These are phyloP conservation scores for Neocucurbitaria cava DNA, from an alignment of 2,329 filamentous ascomycete species.

Conservation along the genomic window DNA sequence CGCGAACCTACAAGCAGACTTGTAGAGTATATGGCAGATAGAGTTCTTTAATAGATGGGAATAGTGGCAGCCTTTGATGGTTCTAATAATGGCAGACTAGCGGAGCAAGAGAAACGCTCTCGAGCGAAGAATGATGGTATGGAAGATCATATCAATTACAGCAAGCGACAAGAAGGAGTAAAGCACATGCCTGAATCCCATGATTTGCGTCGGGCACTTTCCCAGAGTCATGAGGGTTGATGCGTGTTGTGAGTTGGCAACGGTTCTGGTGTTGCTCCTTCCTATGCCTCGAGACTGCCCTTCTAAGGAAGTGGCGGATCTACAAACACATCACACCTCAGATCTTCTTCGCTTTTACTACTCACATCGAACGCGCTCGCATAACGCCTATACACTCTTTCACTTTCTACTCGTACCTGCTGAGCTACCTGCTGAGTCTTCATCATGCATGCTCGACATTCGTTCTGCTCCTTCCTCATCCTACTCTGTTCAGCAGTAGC, in stretches of 20 bases:
- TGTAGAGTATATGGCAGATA: too few relatives aligned
- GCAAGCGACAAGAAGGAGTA: not conserved
- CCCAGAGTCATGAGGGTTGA: not conserved
- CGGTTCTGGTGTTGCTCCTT: not conserved
- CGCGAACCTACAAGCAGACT: too few relatives aligned
- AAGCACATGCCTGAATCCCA: not conserved
- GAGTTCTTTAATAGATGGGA: too few relatives aligned
- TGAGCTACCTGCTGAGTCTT: too few relatives aligned
- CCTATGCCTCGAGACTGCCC: not conserved
- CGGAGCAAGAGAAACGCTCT: not conserved
- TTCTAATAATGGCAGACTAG: not conserved
- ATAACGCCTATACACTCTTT: not conserved
- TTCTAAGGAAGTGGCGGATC: not conserved
- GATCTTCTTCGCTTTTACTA: not conserved
- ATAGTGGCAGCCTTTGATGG: not conserved
- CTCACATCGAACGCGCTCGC: not conserved
- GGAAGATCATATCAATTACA: not conserved
- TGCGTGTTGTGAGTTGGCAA: not conserved
- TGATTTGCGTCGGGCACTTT: not conserved
- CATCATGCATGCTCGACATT: not conserved
- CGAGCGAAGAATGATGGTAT: not conserved
- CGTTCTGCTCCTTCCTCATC: not conserved
- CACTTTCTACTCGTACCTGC: not conserved
- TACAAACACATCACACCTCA: not conserved
- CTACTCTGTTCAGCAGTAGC: not conserved